phyloP scores from a whole-genome alignment of 164 flowering plant genomes.

The Kalanchoe fedtschenkoi region DNA sequence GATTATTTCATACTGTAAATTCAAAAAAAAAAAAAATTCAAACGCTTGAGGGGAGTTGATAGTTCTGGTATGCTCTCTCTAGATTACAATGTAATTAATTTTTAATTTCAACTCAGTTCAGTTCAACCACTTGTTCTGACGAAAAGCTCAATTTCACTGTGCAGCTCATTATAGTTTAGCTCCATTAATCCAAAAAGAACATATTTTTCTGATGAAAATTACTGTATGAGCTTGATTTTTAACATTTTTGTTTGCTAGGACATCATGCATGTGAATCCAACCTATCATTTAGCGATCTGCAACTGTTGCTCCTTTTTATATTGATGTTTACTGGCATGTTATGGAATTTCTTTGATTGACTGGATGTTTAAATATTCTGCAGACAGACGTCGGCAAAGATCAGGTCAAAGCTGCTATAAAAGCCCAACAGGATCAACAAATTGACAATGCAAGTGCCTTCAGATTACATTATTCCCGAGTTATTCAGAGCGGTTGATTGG shows the following conservation, averaged over 20 bases:
- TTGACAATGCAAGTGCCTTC: constrained; percentile 61
- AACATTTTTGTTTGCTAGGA: background rate
- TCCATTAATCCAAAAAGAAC: too few relatives aligned
- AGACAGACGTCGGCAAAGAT: constrained; percentile 74
- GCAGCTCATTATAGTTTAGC: too few relatives aligned
- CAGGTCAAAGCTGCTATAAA: constrained; percentile 95
- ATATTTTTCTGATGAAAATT: too few relatives aligned
- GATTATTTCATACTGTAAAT: background rate
- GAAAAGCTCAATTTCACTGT: too few relatives aligned
- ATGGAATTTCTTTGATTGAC: background rate
- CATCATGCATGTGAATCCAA: background rate
- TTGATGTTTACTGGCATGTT: background rate
- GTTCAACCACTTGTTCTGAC: too few relatives aligned
- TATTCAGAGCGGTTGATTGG: too few relatives aligned
- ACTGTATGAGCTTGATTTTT: too few relatives aligned
- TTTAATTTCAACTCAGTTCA: too few relatives aligned
- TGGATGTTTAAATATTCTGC: constrained; percentile 4
- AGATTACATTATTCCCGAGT: background rate
- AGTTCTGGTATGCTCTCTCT: too few relatives aligned
- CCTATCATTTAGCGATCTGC: background rate
- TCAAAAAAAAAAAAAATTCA: background rate
- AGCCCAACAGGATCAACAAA: constrained; percentile 98
- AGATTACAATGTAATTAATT: too few relatives aligned
- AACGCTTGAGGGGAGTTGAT: too few relatives aligned
- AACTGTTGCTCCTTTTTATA: background rate